Evolutionary conservation across 345 rosid genomes (phyloP).

Genomic region (Psidium guajava): DNA sequence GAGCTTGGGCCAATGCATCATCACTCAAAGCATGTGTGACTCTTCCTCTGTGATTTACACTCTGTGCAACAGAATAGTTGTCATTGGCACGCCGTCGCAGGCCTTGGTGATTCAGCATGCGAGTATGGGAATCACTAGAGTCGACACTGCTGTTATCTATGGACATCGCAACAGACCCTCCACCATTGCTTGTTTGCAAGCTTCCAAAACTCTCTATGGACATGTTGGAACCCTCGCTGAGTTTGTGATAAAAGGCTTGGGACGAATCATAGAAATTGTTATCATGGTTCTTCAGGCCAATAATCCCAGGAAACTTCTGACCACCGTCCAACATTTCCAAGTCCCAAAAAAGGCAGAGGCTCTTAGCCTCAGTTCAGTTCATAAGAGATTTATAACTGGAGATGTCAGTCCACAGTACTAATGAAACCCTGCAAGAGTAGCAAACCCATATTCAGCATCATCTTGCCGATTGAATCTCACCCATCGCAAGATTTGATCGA

Average conservation of each 20-base stretch:
- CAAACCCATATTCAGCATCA: background rate
- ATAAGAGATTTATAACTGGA: background rate
- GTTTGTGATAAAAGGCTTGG: slow-evolving; percentile 29
- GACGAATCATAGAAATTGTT: slow-evolving; percentile 21
- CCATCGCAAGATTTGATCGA: background rate
- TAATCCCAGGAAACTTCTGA: slow-evolving; percentile 24
- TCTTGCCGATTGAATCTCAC: background rate
- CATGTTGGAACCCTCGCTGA: slow-evolving; percentile 35
- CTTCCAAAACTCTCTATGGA: slow-evolving; percentile 29
- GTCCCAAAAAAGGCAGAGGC: background rate
- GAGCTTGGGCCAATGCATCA: slow-evolving; percentile 28
- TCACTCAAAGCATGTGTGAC: slow-evolving; percentile 25
- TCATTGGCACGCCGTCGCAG: slow-evolving; percentile 19
- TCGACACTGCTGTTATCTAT: slow-evolving; percentile 31
- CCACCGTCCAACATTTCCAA: slow-evolving; percentile 27
- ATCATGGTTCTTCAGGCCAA: slow-evolving; percentile 18
- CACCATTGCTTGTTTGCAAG: slow-evolving; percentile 30
- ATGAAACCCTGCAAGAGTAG: background rate
- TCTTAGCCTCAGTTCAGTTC: background rate
- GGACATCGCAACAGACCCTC: slow-evolving; percentile 37
- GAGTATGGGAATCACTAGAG: slow-evolving; percentile 34
- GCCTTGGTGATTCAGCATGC: slow-evolving; percentile 35
- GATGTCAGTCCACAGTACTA: background rate
- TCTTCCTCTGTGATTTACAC: slow-evolving; percentile 25
- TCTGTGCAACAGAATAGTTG: slow-evolving; percentile 16